Percentiles rank a stretch among this genome's conserved stretches.
These are phyloP conservation scores for Chalara sp. DNA, from an alignment of 2,329 filamentous ascomycete species.

Conservation along the genomic window DNA sequence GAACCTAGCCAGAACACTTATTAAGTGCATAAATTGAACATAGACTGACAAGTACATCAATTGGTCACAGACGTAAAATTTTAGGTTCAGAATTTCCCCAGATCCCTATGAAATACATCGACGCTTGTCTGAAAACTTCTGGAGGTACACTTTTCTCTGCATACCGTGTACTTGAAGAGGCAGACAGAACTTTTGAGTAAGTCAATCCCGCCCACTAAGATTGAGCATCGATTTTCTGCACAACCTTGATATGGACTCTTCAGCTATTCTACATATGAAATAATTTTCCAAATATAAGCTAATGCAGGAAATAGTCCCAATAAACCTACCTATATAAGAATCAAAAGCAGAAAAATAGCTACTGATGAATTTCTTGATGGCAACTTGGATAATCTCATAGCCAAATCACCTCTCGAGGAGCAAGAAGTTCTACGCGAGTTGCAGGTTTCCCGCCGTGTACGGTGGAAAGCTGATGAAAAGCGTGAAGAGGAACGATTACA, in stretches of 20 bases:
- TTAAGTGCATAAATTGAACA: no score
- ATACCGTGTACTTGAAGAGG: conserved; percentile 28
- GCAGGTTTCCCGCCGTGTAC: conserved; percentile 29
- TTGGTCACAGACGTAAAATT: conserved; percentile 14
- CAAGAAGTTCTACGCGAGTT: conserved; percentile 32
- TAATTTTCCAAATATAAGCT: no score
- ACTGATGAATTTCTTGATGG: conserved; percentile 8
- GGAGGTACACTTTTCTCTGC: conserved; percentile 25
- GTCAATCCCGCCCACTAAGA: neutral
- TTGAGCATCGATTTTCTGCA: no score
- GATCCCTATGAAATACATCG: conserved; percentile 31
- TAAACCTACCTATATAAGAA: conserved; percentile 20
- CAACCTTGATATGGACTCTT: no score
- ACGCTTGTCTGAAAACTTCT: conserved; percentile 25
- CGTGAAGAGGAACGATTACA: conserved; percentile 32
- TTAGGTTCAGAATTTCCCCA: conserved; percentile 28
- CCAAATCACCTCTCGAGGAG: neutral
- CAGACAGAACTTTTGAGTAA: conserved; percentile 27
- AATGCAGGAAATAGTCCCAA: neutral
- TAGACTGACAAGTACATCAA: conserved; percentile 1
- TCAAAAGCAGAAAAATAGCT: conserved; percentile 22
- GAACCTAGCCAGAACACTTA: no score
- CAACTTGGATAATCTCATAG: conserved; percentile 6
- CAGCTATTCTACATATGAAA: no score
- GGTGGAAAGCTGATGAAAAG: conserved; percentile 25